Evolutionary conservation across 106 monocot species (phyloP).

Genomic region (Dactylorhiza incarnata): DNA sequence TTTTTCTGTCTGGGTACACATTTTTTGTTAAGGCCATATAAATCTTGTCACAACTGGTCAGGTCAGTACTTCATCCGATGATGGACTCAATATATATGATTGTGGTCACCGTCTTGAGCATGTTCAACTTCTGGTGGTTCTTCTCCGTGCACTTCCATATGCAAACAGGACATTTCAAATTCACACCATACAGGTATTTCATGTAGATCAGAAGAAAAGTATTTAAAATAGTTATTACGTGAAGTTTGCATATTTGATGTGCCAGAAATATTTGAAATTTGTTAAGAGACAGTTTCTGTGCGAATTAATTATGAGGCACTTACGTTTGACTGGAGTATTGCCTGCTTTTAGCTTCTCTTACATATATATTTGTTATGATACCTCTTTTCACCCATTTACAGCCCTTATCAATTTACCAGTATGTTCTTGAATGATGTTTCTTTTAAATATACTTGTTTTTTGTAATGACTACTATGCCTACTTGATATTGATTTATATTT

Average conservation of each 20-base stretch:
- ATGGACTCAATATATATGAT: constrained; percentile 83
- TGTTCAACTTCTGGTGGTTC: constrained; percentile 65
- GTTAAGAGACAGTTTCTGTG: not conserved
- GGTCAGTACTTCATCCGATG: constrained; percentile 88
- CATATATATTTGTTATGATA: not conserved
- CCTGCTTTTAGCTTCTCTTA: not conserved
- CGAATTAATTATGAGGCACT: not conserved
- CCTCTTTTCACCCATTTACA: not conserved
- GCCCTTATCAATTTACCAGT: not conserved
- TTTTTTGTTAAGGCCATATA: not conserved
- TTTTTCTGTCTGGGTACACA: not conserved
- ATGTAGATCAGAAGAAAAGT: not conserved
- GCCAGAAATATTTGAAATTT: not conserved
- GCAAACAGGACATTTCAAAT: constrained; percentile 76
- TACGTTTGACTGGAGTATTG: not conserved
- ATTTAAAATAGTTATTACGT: not conserved
- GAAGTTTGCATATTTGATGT: not conserved
- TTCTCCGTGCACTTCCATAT: constrained; percentile 86
- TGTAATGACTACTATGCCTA: not conserved
- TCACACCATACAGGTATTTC: constrained; percentile 84
- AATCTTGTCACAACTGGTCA: constrained; percentile 18
- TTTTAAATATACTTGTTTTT: not conserved
- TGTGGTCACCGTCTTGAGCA: constrained; percentile 92
- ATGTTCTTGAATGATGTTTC: not conserved
- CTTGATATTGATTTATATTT: not conserved